Evolutionary conservation across 257 asterid species (phyloP), one percentile per base, ranked within the genome.

Genomic region (Nicotiana attenuata): DNA sequence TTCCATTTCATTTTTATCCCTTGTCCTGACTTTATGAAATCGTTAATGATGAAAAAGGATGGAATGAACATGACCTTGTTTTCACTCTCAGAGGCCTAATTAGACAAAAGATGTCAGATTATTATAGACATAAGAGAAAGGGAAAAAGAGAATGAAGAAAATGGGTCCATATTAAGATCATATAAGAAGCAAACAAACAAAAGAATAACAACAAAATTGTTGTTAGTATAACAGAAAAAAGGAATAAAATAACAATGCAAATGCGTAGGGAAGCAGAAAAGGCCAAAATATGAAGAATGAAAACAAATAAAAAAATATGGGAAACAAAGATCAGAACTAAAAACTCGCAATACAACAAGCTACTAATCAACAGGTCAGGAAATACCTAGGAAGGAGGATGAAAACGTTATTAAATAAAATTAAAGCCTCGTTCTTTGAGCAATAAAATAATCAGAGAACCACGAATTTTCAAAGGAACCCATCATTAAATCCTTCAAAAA

Each of bases 51-150:
- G 76, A 53, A 57, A 56, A 77, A 29, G 71, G 50, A 38, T 24
- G 80, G 63, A 53, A 79, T 35, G 84, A 79, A 29, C 69, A 73
- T 82, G 82, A 63, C 75, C 80, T 66, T 66, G 84, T 60, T 61
- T 65, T 56, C 84, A 67, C 71, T 65, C 80, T 83, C 66, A 28
- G 76, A 45, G 28, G 26, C 38, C 75, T 68, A 76, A 85, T 75
- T 24, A 15, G 65, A 80, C 56, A 82, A 45, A 82, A 65, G 29
- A 53, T 50, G 80, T 15, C 78, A 77, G 82, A 45, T 67, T 71
- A 41, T 41, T 41, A 41, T 41, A 71, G 81, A 78, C 75, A 69
- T 80, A 77, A 81, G 80, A 81, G 66, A 76, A 79, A 66, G 47
- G 47, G 10, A 41, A 41, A 38, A 41, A 16, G 68, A 35, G 15